A percentile compares a stretch with the other conserved stretches of the same genome.
Evolutionary conservation across 2,329 filamentous ascomycete genomes (phyloP).

Genomic region (Pyrenophora graminea): DNA sequence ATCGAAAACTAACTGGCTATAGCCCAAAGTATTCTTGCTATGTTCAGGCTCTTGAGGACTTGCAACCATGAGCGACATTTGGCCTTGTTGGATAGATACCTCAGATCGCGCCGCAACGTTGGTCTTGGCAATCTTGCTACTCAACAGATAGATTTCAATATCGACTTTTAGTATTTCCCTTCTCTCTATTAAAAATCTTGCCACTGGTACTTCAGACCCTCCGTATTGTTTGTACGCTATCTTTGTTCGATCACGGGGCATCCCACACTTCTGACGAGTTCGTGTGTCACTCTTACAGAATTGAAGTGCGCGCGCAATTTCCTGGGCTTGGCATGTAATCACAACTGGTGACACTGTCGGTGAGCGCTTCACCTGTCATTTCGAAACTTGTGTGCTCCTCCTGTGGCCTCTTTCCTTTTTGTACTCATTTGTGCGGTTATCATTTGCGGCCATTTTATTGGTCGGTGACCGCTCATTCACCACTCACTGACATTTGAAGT

Average conservation of each 20-base stretch:
- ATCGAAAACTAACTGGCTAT: constrained; percentile 10
- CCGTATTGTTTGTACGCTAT: no score
- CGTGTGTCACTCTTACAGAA: background rate
- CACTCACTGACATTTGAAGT: background rate
- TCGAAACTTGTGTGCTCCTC: background rate
- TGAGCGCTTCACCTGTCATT: background rate
- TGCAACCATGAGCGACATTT: constrained; percentile 29
- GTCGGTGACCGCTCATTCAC: background rate
- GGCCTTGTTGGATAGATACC: constrained; percentile 15
- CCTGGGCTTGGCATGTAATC: background rate
- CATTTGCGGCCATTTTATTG: constrained; percentile 1
- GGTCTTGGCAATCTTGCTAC: background rate
- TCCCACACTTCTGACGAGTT: no score
- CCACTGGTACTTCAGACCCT: no score
- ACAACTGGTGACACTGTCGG: background rate
- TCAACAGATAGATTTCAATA: no score
- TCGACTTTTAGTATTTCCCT: no score
- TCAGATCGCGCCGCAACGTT: background rate
- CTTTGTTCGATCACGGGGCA: no score
- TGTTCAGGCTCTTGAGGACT: constrained; percentile 24
- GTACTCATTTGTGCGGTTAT: background rate
- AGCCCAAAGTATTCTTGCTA: constrained; percentile 41
- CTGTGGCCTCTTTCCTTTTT: background rate
- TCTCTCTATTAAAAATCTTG: no score
- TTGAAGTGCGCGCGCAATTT: no score